Percentiles rank a stretch among this genome's conserved stretches.
Evolutionary conservation across 106 monocot genomes (phyloP).

Genomic region (Apostasia shenzhenica): DNA sequence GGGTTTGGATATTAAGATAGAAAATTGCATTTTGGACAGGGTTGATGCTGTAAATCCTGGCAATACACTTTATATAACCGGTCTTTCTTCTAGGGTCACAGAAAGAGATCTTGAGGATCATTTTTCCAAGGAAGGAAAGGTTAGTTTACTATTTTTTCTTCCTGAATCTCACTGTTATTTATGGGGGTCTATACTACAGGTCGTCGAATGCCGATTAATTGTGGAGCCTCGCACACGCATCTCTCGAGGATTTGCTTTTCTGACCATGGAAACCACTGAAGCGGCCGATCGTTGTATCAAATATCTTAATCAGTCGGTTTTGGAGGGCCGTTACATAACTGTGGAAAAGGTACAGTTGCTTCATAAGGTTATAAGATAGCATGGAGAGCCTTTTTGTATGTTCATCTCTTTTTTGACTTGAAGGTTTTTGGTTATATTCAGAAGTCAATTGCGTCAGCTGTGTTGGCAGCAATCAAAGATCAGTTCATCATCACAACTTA

Average conservation of each 20-base stretch:
- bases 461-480: slow-evolving; percentile 81
- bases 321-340: slow-evolving; percentile 81
- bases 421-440: slow-evolving; percentile 83
- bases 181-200: slow-evolving; percentile 24
- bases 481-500: slow-evolving; percentile 70
- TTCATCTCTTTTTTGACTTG: slow-evolving; percentile 35
- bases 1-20: background rate
- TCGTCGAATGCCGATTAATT: slow-evolving; percentile 50
- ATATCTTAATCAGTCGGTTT: slow-evolving; percentile 74
- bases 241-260: slow-evolving; percentile 90
- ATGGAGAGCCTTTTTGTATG: background rate
- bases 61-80: slow-evolving; percentile 90
- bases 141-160: slow-evolving; percentile 9
- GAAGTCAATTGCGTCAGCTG: slow-evolving; percentile 75
- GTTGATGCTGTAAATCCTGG: slow-evolving; percentile 43
- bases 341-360: slow-evolving; percentile 71
- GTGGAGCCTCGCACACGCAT: slow-evolving; percentile 76
- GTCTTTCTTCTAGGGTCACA: slow-evolving; percentile 80
- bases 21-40: slow-evolving; percentile 11
- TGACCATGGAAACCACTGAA: slow-evolving; percentile 73
- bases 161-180: background rate
- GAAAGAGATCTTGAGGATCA: slow-evolving; percentile 78
- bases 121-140: slow-evolving; percentile 93
- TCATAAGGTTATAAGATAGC: background rate
- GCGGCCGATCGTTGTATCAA: slow-evolving; percentile 85